phyloP scores from a whole-genome alignment of 75 land plant genomes.

The Larix kaempferi region DNA sequence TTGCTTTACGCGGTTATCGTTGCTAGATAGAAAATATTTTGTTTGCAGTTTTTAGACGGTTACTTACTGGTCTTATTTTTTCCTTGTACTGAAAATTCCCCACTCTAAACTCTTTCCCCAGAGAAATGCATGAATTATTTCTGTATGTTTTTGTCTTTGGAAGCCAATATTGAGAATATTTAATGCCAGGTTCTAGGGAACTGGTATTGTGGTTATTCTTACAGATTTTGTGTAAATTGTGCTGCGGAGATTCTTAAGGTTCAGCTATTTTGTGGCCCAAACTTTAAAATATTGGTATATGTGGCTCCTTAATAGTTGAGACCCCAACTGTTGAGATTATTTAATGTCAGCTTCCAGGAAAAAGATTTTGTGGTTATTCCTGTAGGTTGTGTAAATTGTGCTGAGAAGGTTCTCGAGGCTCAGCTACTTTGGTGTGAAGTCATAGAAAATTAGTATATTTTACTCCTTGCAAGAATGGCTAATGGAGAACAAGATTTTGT shows the following conservation, averaged over 20 bases:
- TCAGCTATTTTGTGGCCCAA: not conserved
- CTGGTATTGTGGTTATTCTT: not conserved
- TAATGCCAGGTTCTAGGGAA: not conserved
- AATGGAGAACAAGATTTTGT: conserved; percentile 4
- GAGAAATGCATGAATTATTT: not conserved
- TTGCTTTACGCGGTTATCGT: not conserved
- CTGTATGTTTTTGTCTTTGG: not conserved
- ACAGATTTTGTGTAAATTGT: not conserved
- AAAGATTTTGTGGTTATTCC: no score
- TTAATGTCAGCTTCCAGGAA: no score
- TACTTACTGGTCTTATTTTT: not conserved
- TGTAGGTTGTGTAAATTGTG: no score
- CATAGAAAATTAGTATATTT: no score
- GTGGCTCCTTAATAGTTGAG: no score
- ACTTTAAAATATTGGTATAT: no score
- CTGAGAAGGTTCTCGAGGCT: no score
- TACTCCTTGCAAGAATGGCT: not conserved
- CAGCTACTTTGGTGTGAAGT: no score
- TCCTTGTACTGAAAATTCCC: not conserved
- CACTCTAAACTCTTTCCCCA: not conserved
- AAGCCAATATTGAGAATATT: not conserved
- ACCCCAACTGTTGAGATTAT: no score
- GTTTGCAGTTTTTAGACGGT: not conserved
- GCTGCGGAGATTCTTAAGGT: not conserved
- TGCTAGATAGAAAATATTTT: not conserved